Base-by-base conservation (phyloP, 345 rosid genomes). In the Arabis alpina region DNA sequence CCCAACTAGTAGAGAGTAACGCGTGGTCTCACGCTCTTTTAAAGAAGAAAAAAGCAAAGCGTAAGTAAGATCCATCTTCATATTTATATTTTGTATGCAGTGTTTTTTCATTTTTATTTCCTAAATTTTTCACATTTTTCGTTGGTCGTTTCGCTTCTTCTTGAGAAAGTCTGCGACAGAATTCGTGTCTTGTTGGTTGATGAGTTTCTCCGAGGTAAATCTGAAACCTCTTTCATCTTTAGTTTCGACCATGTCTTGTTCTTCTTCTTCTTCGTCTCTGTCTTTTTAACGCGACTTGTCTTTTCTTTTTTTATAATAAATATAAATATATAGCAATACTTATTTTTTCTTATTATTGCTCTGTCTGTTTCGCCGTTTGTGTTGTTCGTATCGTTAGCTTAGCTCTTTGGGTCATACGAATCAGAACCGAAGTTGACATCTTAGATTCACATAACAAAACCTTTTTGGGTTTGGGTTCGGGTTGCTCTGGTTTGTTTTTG, bases 351-450 rank as follows among this genome's bases (percentile, higher is more conserved):
- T 57, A 14, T 59, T 62, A 10, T 55, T 7, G 53, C 30, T 67
- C 61, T 59, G 64, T 47, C 57, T 76, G 58, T 59, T 13, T 68
- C n/a, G 47, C 51, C 44, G 54, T 34, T 61, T 66, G 49, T 63
- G 49, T 63, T 72, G 70, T 68, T n/a, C 58, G 75, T 73, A 10
- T 78, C 62, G 56, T 54, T 65, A 40, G 41, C 62, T 54, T 65
- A 40, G 41, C 62, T 34, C 52, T 12, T 51, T 64, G 52, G 57
- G 71, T 30, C 10, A 16, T 34, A 69, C 66, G 60, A 66, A 37
- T 66, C 64, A 47, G 40, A 62, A 54, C 49, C 61, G 8, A 70
- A 58, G 78, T 79, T 81, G 73, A 70, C 76, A 70, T 76, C 54
- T 28, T 78, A 75, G 74, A 82, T 76, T 78, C 77, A 43, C n/a